Conservation (phyloP, 495 filamentous ascomycete genomes). For the Trichoderma virens region DNA sequence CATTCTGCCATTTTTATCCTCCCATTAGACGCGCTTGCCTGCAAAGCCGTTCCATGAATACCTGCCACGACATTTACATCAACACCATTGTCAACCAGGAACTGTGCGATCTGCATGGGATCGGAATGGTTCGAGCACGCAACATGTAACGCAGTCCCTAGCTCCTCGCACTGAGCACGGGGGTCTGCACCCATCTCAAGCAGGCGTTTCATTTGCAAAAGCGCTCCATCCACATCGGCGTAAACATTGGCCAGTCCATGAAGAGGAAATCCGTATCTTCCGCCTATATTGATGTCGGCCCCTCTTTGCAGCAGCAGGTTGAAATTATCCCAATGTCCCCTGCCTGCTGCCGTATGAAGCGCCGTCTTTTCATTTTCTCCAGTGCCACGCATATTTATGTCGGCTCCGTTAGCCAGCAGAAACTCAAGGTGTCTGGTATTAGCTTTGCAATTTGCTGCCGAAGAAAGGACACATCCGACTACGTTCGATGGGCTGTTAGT, state of each 20-base stretch:
- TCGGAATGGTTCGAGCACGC: not conserved
- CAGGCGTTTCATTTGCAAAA: not conserved
- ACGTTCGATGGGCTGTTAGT: not conserved
- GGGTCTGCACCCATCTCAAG: not conserved
- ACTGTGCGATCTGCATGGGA: slow-evolving; percentile 8
- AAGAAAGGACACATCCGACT: not conserved
- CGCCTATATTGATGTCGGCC: not conserved
- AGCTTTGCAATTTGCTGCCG: not conserved
- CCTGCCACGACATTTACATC: not conserved
- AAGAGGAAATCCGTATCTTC: not conserved
- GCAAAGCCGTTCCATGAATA: not conserved
- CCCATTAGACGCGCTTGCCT: not conserved
- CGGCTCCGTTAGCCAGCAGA: slow-evolving; percentile 22
- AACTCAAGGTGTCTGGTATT: slow-evolving; percentile 5
- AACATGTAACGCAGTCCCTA: not conserved
- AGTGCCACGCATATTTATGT: slow-evolving; percentile 12
- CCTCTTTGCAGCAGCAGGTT: not conserved
- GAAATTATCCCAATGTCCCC: not conserved
- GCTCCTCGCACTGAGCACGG: not conserved
- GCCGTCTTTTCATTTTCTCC: not conserved
- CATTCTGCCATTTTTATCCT: not conserved
- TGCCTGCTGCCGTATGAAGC: not conserved
- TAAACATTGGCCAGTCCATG: not conserved
- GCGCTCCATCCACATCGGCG: not conserved
- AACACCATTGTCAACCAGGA: not conserved